Conservation (phyloP, 2,329 filamentous ascomycete species). For the Epichloe scottii region DNA sequence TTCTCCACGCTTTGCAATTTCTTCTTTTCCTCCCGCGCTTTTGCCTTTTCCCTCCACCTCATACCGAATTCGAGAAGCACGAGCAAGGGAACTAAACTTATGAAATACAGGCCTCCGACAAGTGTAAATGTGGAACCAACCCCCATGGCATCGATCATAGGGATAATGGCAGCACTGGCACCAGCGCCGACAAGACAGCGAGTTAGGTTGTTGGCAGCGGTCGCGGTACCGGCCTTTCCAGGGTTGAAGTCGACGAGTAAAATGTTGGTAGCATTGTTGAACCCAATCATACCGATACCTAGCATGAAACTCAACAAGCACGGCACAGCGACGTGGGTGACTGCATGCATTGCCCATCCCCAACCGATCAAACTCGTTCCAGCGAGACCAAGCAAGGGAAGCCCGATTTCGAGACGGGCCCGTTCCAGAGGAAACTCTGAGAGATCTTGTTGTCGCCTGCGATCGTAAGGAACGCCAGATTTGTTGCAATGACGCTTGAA, state of each 20-base stretch:
- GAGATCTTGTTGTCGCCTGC: constrained; percentile 38
- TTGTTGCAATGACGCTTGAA: constrained; percentile 47
- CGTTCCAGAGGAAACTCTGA: constrained; percentile 37
- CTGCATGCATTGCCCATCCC: constrained; percentile 37
- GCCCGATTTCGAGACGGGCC: constrained; percentile 34
- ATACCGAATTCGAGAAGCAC: constrained; percentile 30
- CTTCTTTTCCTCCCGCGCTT: constrained; percentile 14
- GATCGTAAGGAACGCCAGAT: constrained; percentile 39
- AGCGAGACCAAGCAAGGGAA: constrained; percentile 38
- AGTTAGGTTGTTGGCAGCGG: constrained; percentile 43
- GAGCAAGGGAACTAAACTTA: constrained; percentile 26
- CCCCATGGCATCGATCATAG: constrained; percentile 38
- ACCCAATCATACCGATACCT: constrained; percentile 38
- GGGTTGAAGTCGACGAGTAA: constrained; percentile 46
- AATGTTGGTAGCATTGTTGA: constrained; percentile 39
- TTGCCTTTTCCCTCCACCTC: constrained; percentile 27
- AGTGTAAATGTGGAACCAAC: constrained; percentile 39
- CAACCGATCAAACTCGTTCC: constrained; percentile 34
- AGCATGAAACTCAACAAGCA: constrained; percentile 33
- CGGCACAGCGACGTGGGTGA: constrained; percentile 31
- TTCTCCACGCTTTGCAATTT: constrained; percentile 4
- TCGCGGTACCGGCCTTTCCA: constrained; percentile 36
- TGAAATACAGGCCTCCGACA: constrained; percentile 28
- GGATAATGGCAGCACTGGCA: constrained; percentile 37
- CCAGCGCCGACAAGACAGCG: constrained; percentile 42